Evolutionary conservation across 2,329 filamentous ascomycete genomes (phyloP).

Genomic region (Neopestalotiopsis clavispora): DNA sequence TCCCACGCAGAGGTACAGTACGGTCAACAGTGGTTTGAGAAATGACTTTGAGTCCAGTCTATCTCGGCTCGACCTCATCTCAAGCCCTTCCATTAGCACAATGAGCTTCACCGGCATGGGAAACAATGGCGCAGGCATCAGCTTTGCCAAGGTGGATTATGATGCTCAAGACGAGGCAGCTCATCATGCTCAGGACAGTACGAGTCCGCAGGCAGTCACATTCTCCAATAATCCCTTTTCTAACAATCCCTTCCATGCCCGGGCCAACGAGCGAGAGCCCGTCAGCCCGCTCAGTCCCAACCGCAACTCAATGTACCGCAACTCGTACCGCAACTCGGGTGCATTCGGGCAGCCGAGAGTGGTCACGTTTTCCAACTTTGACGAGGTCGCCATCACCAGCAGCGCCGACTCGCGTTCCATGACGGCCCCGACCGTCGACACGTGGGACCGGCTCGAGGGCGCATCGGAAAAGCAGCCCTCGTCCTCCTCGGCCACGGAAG

Average conservation of each 20-base stretch:
- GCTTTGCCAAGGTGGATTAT: slow-evolving; percentile 7
- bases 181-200: background rate
- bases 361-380: slow-evolving; percentile 9
- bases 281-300: slow-evolving; percentile 5
- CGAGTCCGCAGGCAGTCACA: background rate
- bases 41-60: slow-evolving; percentile 5
- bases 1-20: background rate
- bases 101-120: slow-evolving; percentile 8
- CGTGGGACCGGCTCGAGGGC: background rate
- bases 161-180: background rate
- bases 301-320: background rate
- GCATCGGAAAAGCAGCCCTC: background rate
- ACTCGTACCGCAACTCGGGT: background rate
- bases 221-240: background rate
- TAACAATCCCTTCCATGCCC: background rate
- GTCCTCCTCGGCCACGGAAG: background rate
- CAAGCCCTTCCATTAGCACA: slow-evolving; percentile 1
- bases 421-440: slow-evolving; percentile 6
- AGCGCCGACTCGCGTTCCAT: background rate
- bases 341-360: background rate
- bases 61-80: background rate
- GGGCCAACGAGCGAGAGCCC: background rate
- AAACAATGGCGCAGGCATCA: background rate
- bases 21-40: background rate
- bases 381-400: slow-evolving; percentile 11